These are phyloP conservation scores for Dactylellina parvicollis DNA, from an alignment of 2,329 filamentous ascomycete genomes.

Conservation along the genomic window DNA sequence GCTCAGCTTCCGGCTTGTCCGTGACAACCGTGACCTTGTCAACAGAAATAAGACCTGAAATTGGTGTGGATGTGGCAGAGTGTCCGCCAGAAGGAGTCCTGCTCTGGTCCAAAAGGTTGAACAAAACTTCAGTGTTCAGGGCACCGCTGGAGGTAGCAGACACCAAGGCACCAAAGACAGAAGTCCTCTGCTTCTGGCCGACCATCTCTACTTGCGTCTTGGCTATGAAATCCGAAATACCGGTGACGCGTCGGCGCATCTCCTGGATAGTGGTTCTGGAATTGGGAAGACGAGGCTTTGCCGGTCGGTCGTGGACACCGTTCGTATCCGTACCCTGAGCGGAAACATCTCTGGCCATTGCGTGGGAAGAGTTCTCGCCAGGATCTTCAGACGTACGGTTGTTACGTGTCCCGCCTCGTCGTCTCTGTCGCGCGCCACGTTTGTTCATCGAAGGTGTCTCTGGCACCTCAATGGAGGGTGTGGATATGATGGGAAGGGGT, in stretches of 20 bases:
- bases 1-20: conserved; percentile 56
- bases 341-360: conserved; percentile 61
- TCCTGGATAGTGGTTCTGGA: conserved; percentile 83
- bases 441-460: conserved; percentile 58
- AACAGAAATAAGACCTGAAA: conserved; percentile 55
- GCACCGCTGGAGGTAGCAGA: conserved; percentile 33
- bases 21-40: conserved; percentile 56
- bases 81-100: conserved; percentile 58
- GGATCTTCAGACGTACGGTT: conserved; percentile 61
- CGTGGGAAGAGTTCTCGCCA: conserved; percentile 61
- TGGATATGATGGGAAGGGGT: conserved; percentile 43
- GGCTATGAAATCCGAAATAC: conserved; percentile 88
- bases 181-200: conserved; percentile 63
- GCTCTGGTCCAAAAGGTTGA: conserved; percentile 60
- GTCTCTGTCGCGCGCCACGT: conserved; percentile 59
- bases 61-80: conserved; percentile 56
- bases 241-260: conserved; percentile 83
- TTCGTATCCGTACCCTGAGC: conserved; percentile 56
- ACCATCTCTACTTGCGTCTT: conserved; percentile 89
- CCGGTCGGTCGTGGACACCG: conserved; percentile 67
- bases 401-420: conserved; percentile 61
- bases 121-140: conserved; percentile 62
- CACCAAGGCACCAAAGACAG: conserved; percentile 37
- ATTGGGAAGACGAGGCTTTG: conserved; percentile 68
- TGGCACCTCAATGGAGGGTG: conserved; percentile 37